Evolutionary conservation across 441 rosid species (phyloP), one percentile per base, ranked within the genome.

Genomic region (Populus hybrid): DNA sequence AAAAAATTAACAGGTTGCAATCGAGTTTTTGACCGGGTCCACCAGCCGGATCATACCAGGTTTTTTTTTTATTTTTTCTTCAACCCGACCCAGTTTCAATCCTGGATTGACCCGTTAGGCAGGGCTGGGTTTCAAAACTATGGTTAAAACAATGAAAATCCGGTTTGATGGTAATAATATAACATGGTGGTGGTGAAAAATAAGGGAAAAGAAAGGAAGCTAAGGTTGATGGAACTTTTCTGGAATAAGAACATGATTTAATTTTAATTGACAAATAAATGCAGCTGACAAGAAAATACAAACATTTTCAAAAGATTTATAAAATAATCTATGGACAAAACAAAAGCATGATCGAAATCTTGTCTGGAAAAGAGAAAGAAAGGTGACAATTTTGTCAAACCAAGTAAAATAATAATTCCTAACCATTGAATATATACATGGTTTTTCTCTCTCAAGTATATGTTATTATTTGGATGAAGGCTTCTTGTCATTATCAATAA

Each of bases 311-410:
- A 73, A 34, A 21, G 24, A 20, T 63, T 36, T 72, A 30, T 61
- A 16, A 28, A 64, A 69, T 70, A 61, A 69, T 67, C 30, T 34
- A 46, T 78, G 82, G 80, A 78, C 81, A 81, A 69, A 76, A 73
- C 76, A 75, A 76, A 70, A 67, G 64, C 66, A 65, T 73, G 75
- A 65, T 66, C 4, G 28, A 30, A 61, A 64, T 77, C 76, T 70
- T 61, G 79, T 69, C 86, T 10, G 2, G 67, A 69, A 30, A 80
- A 69, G n/a, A 57, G 63, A 10, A 30, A 76, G 18, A 42, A 24
- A 28, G 32, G 14, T 21, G 50, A 67, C 67, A 20, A 65, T 72
- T 71, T 64, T 75, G 75, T 79, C 82, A 79, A 72, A 69, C 23
- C 14, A 10, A 28, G 21, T 64, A 61, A 34, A 75, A 16, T 32